A percentile compares a stretch with the other conserved stretches of the same genome.
phyloP scores from a whole-genome alignment of 2,329 filamentous ascomycete species.

The Arthrobotrys sphaeroides region DNA sequence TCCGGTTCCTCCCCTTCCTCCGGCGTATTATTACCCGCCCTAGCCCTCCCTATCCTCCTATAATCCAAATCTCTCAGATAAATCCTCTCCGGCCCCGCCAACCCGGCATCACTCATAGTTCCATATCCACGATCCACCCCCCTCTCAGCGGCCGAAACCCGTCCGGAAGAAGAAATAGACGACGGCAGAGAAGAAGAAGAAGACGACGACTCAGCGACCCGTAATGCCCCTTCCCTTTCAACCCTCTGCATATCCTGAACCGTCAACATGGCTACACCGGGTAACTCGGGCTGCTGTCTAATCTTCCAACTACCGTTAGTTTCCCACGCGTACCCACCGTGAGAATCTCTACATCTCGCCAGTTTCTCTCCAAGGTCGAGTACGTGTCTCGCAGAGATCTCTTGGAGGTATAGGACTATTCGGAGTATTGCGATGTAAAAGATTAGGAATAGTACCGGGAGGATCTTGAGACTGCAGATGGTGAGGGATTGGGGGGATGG shows the following conservation, averaged over 20 bases:
- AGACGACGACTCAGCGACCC: no score
- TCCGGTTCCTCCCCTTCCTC: background rate
- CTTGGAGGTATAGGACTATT: conserved; percentile 22
- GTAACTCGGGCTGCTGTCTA: conserved; percentile 34
- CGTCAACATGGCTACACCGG: conserved; percentile 21
- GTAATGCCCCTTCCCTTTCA: background rate
- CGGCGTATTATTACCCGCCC: conserved; percentile 24
- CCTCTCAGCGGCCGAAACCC: no score
- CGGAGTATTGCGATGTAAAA: conserved; percentile 21
- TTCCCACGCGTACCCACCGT: conserved; percentile 26
- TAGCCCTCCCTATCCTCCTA: conserved; percentile 3
- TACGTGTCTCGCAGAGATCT: conserved; percentile 17
- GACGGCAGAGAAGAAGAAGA: no score
- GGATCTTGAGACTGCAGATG: conserved; percentile 16
- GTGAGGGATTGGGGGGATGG: background rate
- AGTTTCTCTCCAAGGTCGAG: conserved; percentile 31
- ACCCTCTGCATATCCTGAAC: background rate
- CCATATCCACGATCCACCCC: background rate
- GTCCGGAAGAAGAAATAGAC: no score
- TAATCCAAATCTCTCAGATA: conserved; percentile 38
- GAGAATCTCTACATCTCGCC: conserved; percentile 21
- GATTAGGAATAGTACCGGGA: conserved; percentile 7
- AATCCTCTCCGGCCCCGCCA: background rate
- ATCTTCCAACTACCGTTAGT: conserved; percentile 34
- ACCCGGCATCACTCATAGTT: background rate